Percentiles rank a stretch among this genome's conserved stretches.
Conservation (phyloP, 73 alveolate genomes). For the Paramecium octaurelia region DNA sequence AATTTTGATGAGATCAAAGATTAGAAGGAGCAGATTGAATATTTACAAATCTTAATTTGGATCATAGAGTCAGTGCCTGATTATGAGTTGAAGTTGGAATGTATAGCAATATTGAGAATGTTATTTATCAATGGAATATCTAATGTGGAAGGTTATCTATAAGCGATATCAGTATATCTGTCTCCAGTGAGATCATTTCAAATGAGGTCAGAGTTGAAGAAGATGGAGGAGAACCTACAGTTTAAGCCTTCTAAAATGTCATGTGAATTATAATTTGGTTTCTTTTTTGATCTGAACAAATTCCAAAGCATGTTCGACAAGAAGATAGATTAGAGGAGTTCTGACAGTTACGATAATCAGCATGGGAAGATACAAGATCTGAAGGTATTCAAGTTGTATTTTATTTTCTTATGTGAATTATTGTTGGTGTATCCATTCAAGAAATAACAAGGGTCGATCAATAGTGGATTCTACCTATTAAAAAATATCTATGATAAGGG, state of each 20-base stretch:
- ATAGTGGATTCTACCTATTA: neutral
- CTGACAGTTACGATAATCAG: neutral
- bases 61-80: neutral
- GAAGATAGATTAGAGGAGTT: constrained; percentile 3
- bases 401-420: constrained; percentile 33
- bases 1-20: constrained; percentile 41
- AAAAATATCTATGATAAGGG: neutral
- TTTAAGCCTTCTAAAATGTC: neutral
- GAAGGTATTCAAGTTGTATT: neutral
- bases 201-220: neutral
- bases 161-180: neutral
- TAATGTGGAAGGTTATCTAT: neutral
- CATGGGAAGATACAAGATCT: neutral
- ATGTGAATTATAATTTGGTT: neutral
- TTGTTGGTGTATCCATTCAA: neutral
- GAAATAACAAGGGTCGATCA: neutral
- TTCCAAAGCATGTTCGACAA: neutral
- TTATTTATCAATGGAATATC: neutral
- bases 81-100: constrained; percentile 14
- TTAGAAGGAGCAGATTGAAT: neutral
- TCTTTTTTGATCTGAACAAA: neutral
- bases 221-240: neutral
- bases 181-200: neutral
- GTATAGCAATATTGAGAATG: neutral
- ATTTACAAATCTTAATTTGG: neutral